phyloP scores from a whole-genome alignment of 768 basidiomycete species.

The Porphyrellus cyaneotinctus region DNA sequence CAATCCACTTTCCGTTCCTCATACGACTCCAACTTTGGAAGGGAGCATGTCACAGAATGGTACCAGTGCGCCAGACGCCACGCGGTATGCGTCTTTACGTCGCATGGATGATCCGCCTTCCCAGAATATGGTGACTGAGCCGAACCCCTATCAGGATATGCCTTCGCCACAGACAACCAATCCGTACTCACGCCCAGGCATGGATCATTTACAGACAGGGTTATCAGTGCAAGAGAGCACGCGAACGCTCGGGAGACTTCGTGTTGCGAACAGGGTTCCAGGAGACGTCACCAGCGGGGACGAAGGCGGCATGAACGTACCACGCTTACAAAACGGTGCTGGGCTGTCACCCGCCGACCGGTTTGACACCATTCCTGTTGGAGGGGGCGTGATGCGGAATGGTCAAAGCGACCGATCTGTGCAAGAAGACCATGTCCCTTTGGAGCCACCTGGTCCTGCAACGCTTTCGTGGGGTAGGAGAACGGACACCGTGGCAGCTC shows the following conservation, averaged over 20 bases:
- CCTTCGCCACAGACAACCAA: conserved; percentile 8
- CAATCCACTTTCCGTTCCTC: conserved; percentile 18
- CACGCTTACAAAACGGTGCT: not conserved
- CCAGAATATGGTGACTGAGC: conserved; percentile 7
- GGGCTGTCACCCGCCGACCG: not conserved
- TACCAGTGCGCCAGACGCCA: not conserved
- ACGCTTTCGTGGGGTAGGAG: conserved; percentile 29
- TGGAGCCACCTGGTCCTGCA: conserved; percentile 21
- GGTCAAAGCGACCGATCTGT: not conserved
- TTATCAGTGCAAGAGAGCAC: conserved; percentile 29
- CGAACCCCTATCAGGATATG: not conserved
- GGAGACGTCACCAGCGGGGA: conserved; percentile 40
- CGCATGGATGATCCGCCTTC: not conserved
- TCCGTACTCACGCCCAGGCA: conserved; percentile 8
- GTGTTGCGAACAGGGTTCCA: conserved; percentile 46
- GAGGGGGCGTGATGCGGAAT: not conserved
- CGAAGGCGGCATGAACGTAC: conserved; percentile 25
- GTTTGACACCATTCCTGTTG: not conserved
- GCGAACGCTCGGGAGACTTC: conserved; percentile 41
- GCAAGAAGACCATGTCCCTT: conserved; percentile 1
- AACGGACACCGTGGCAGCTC: conserved; percentile 22
- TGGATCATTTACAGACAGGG: conserved; percentile 13
- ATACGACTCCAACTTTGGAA: conserved; percentile 6
- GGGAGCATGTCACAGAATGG: conserved; percentile 5
- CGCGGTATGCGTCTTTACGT: not conserved